A percentile compares a stretch with the other conserved stretches of the same genome.
These are phyloP conservation scores for Kondoa subrosea DNA, from an alignment of 768 basidiomycete species.

Conservation along the genomic window DNA sequence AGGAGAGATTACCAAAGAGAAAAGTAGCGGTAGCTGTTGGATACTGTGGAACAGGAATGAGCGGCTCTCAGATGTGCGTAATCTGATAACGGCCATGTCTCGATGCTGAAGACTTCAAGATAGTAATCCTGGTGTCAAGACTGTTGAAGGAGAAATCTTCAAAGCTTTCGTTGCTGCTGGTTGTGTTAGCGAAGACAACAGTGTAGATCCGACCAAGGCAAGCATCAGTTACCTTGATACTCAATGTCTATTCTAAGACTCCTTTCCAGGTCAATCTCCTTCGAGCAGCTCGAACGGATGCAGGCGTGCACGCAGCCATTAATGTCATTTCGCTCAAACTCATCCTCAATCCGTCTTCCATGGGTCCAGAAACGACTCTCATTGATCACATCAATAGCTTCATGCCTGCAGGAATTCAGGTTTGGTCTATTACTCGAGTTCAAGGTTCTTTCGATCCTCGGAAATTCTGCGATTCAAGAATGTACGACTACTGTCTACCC, in stretches of 20 bases:
- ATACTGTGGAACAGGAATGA: slow-evolving; percentile 79
- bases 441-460: slow-evolving; percentile 36
- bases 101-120: too few species aligned
- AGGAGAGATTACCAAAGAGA: slow-evolving; percentile 46
- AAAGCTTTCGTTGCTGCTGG: slow-evolving; percentile 73
- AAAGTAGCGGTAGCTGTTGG: slow-evolving; percentile 71
- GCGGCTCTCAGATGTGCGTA: slow-evolving; percentile 98
- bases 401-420: slow-evolving; percentile 73
- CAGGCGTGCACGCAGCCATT: slow-evolving; percentile 91
- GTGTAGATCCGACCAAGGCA: slow-evolving; percentile 75
- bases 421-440: slow-evolving; percentile 69
- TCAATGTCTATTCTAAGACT: neutral
- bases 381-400: slow-evolving; percentile 52
- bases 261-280: slow-evolving; percentile 54
- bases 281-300: slow-evolving; percentile 86
- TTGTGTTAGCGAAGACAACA: slow-evolving; percentile 86
- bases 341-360: slow-evolving; percentile 19
- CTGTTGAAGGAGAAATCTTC: slow-evolving; percentile 82
- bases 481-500: slow-evolving; percentile 95
- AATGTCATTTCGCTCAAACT: slow-evolving; percentile 55
- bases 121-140: slow-evolving; percentile 56
- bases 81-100: too few species aligned
- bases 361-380: neutral
- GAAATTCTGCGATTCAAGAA: slow-evolving; percentile 69
- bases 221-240: slow-evolving; percentile 1